These are phyloP conservation scores for Suaeda aralocaspica DNA, from an alignment of 148 eudicot species.

Conservation along the genomic window DNA sequence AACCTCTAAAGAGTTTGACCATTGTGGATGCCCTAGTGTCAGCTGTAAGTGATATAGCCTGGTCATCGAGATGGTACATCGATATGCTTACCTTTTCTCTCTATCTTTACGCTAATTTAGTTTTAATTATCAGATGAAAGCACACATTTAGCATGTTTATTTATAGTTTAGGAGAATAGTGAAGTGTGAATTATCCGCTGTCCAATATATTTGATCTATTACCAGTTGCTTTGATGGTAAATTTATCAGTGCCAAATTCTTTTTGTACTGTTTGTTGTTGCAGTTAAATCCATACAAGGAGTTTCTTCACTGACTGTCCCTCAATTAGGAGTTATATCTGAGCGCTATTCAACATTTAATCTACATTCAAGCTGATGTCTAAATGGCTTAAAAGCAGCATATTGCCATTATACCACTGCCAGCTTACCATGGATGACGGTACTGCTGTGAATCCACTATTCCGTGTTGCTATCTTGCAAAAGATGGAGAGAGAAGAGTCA, in stretches of 20 bases:
- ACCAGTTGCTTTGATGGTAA: neutral
- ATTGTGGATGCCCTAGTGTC: too few species aligned
- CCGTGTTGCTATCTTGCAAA: conserved; percentile 90
- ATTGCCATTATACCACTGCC: conserved; percentile 91
- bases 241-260: neutral
- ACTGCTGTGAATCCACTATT: conserved; percentile 92
- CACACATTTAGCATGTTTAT: neutral
- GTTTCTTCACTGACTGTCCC: neutral
- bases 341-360: neutral
- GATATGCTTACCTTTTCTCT: neutral
- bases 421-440: conserved; percentile 99
- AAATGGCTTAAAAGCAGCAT: conserved; percentile 72
- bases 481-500: conserved; percentile 59
- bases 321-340: neutral
- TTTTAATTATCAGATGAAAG: neutral
- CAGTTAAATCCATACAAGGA: conserved; percentile 7
- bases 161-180: neutral
- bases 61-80: neutral
- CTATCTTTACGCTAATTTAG: neutral
- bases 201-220: neutral
- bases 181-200: neutral
- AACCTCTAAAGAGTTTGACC: too few species aligned
- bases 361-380: conserved; percentile 26
- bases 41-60: neutral
- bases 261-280: neutral